Evolutionary conservation across 331 rosid genomes (phyloP).

Genomic region (Pyracantha coccinea): DNA sequence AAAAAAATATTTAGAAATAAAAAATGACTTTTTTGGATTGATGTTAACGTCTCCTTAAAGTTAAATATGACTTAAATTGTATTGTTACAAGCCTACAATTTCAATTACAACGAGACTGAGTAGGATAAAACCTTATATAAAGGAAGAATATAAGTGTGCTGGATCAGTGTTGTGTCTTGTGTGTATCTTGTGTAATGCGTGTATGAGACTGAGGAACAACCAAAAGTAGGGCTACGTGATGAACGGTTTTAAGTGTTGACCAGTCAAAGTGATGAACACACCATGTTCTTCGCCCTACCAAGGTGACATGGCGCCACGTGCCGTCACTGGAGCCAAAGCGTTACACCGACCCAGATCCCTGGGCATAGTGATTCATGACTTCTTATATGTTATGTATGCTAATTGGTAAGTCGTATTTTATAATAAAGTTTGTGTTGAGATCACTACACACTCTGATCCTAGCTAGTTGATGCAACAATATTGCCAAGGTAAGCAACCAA

Average conservation of each 20-base stretch:
- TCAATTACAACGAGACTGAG: too few relatives aligned
- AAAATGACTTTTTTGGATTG: background rate
- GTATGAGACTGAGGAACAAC: background rate
- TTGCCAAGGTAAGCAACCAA: background rate
- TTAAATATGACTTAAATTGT: too few relatives aligned
- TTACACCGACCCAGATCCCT: constrained; percentile 15
- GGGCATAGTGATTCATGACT: background rate
- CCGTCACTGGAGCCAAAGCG: background rate
- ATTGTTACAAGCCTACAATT: too few relatives aligned
- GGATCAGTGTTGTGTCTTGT: background rate
- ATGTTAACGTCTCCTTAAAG: too few relatives aligned
- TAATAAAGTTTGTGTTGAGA: background rate
- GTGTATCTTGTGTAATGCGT: background rate
- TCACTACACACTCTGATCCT: background rate
- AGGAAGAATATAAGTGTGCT: background rate
- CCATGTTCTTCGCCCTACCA: background rate
- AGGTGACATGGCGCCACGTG: constrained; percentile 7
- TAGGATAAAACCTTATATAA: too few relatives aligned
- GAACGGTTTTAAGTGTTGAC: constrained; percentile 30
- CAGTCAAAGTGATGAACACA: constrained; percentile 30
- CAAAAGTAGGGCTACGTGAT: constrained; percentile 18
- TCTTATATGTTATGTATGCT: background rate
- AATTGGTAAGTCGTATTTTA: background rate
- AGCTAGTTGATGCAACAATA: background rate
- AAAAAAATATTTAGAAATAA: background rate